These are phyloP conservation scores for Cinchona pubescens DNA, from an alignment of 257 asterid species.

Conservation along the genomic window DNA sequence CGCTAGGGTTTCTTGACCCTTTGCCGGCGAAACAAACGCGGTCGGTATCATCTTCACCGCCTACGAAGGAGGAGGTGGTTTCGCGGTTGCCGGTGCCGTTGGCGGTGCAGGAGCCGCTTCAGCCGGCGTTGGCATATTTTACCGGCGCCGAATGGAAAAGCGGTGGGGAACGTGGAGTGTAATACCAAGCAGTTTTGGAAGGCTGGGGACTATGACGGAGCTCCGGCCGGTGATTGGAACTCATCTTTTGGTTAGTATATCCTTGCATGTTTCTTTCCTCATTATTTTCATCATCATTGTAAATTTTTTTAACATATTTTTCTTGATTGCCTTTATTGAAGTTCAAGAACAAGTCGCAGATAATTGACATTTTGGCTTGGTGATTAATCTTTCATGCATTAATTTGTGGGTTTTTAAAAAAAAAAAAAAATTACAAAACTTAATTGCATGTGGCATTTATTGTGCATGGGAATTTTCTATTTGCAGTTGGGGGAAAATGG, in stretches of 20 bases:
- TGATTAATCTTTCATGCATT: not conserved
- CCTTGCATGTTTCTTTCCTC: not conserved
- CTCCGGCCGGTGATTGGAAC: constrained; percentile 42
- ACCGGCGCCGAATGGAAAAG: constrained; percentile 27
- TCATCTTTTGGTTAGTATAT: constrained; percentile 36
- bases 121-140: constrained; percentile 24
- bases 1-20: constrained; percentile 79
- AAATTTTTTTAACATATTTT: not conserved
- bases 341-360: not conserved
- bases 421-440: too few relatives aligned
- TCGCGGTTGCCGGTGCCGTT: constrained; percentile 10
- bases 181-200: constrained; percentile 78
- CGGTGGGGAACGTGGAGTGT: constrained; percentile 13
- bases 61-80: not conserved
- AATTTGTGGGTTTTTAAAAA: too few relatives aligned
- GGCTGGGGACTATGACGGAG: constrained; percentile 82
- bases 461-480: not conserved
- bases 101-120: constrained; percentile 17
- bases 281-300: constrained; percentile 9
- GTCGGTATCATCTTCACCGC: not conserved
- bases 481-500: not conserved
- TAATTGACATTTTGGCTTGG: not conserved
- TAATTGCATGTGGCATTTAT: not conserved
- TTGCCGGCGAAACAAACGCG: constrained; percentile 32
- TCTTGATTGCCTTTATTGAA: not conserved